Evolutionary conservation across 345 rosid genomes (phyloP).

Genomic region (Eucalyptus marginata): DNA sequence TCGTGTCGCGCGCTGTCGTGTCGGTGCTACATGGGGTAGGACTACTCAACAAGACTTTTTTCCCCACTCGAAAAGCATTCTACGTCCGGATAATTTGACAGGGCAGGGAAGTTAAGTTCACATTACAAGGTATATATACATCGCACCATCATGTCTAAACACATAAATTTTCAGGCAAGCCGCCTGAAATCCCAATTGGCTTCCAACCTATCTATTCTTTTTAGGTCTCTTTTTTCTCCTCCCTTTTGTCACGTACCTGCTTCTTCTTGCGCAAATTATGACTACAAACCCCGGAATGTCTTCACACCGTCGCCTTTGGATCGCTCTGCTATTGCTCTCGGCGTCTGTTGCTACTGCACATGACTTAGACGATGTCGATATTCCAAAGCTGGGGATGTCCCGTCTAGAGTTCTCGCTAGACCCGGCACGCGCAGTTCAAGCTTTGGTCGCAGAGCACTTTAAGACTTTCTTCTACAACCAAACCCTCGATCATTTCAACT

Average conservation of each 20-base stretch:
- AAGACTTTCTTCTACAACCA: slow-evolving; percentile 16
- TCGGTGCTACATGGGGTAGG: background rate
- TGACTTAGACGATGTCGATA: too few species aligned
- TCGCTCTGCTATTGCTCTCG: background rate
- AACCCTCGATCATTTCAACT: slow-evolving; percentile 51
- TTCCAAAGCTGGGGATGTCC: too few species aligned
- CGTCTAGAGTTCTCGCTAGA: too few species aligned
- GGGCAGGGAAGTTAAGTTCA: background rate
- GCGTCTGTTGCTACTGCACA: background rate
- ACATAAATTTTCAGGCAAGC: background rate
- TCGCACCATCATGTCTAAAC: background rate
- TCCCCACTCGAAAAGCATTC: background rate
- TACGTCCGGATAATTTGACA: background rate
- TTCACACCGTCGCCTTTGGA: background rate
- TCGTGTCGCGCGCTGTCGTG: too few species aligned
- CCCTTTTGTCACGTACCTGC: background rate
- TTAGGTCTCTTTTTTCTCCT: background rate
- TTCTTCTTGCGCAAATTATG: too few species aligned
- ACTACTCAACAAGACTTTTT: background rate
- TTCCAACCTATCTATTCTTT: rapidly evolving
- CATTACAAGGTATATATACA: background rate
- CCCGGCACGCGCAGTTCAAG: too few species aligned
- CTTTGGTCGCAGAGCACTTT: background rate
- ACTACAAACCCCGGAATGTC: background rate
- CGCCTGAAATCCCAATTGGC: background rate